Percentiles rank a stretch among this genome's conserved stretches.
phyloP scores from a whole-genome alignment of 768 basidiomycete species.

The Serendipita sp. region DNA sequence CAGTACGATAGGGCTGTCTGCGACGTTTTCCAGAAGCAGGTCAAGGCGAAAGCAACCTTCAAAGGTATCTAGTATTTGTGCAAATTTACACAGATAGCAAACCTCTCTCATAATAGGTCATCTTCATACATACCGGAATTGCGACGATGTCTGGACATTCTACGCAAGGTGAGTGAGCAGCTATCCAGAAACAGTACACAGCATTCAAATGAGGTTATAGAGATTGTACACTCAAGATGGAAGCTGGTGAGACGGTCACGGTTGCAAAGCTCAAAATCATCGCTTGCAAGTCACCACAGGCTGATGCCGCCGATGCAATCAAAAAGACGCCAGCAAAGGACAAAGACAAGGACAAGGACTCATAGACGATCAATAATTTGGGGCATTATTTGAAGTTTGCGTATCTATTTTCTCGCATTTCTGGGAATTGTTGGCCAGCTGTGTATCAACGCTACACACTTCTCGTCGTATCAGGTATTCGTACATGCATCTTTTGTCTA shows the following conservation, averaged over 20 bases:
- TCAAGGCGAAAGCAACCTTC: constrained; percentile 4
- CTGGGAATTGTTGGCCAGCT: too few relatives aligned
- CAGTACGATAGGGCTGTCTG: constrained; percentile 1
- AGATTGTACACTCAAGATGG: constrained; percentile 60
- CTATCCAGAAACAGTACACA: constrained; percentile 22
- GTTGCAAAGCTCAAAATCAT: constrained; percentile 88
- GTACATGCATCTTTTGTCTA: too few relatives aligned
- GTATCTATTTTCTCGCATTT: too few relatives aligned
- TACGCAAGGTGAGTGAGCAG: constrained; percentile 66
- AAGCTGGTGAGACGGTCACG: constrained; percentile 61
- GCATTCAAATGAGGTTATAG: background rate
- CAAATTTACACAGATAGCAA: background rate
- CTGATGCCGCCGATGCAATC: constrained; percentile 49
- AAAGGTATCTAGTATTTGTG: background rate
- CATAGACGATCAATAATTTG: too few relatives aligned
- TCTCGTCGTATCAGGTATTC: too few relatives aligned
- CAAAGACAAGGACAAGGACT: background rate
- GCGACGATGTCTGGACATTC: constrained; percentile 98
- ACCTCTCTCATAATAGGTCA: background rate
- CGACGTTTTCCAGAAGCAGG: constrained; percentile 1
- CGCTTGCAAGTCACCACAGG: constrained; percentile 92
- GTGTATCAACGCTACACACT: too few relatives aligned
- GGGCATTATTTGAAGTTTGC: too few relatives aligned
- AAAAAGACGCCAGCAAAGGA: background rate
- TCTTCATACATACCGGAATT: constrained; percentile 68